Conservation (phyloP, 768 basidiomycete genomes). For the Pleurotus platypus region DNA sequence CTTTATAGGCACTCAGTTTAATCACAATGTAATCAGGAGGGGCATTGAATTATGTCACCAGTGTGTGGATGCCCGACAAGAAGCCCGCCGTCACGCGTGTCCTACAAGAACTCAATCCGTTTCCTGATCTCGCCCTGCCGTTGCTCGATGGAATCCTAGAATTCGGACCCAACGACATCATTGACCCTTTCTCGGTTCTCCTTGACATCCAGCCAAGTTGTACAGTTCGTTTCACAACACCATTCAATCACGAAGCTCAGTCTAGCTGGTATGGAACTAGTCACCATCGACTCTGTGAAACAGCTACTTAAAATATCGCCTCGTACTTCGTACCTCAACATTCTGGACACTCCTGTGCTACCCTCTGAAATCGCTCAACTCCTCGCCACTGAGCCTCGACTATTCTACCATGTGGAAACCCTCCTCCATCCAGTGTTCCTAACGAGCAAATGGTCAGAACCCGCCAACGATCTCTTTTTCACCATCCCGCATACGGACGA, state of each 20-base stretch:
- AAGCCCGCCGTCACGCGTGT: no score
- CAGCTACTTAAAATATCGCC: neutral
- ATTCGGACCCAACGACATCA: neutral
- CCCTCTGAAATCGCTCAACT: neutral
- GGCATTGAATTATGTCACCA: no score
- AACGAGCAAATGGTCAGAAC: neutral
- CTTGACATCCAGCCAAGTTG: neutral
- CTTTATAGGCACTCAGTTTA: no score
- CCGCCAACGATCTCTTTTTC: neutral
- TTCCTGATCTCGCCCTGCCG: no score
- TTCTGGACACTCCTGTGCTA: neutral
- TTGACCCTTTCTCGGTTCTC: neutral
- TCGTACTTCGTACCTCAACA: neutral
- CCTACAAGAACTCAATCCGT: no score
- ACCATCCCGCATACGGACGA: neutral
- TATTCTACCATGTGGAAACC: neutral
- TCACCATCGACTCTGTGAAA: neutral
- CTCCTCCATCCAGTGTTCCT: neutral
- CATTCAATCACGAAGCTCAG: neutral
- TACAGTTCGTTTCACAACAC: neutral
- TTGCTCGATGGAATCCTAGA: no score
- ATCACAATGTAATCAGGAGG: no score
- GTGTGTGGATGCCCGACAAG: no score
- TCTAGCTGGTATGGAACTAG: neutral
- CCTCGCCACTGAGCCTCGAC: neutral